A percentile compares a stretch with the other conserved stretches of the same genome.
These are phyloP conservation scores for Clathrospora elynae DNA, from an alignment of 2,329 filamentous ascomycete species.

Conservation along the genomic window DNA sequence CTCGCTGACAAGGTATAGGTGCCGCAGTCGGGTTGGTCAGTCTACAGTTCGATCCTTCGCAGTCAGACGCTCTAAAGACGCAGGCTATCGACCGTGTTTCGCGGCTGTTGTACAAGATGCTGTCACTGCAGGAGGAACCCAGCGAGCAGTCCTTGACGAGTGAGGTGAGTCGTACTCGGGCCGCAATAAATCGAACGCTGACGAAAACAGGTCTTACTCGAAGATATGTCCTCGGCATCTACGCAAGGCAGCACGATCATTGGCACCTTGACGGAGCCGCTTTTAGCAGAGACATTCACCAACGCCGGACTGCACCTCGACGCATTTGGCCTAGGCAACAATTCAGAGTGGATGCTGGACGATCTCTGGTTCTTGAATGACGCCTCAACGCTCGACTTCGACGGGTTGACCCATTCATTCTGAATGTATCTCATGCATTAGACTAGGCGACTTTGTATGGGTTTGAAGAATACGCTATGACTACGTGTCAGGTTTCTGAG, in stretches of 20 bases:
- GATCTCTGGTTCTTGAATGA: conserved; percentile 28
- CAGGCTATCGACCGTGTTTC: conserved; percentile 30
- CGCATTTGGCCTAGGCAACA: conserved; percentile 13
- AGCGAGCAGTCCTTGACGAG: conserved; percentile 14
- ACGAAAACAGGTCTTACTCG: conserved; percentile 6
- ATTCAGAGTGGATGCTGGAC: conserved; percentile 25
- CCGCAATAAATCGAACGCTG: neutral
- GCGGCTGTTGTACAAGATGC: conserved; percentile 24
- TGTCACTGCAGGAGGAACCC: conserved; percentile 26
- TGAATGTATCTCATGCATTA: too few species aligned
- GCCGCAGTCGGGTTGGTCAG: conserved; percentile 41
- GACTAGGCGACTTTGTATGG: too few species aligned
- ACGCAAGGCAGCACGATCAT: conserved; percentile 1
- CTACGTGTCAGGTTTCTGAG: too few species aligned
- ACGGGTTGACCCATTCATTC: too few species aligned
- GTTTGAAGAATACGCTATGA: too few species aligned
- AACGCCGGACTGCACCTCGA: conserved; percentile 16
- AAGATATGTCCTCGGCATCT: neutral
- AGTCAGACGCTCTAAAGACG: conserved; percentile 25
- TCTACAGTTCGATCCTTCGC: conserved; percentile 27
- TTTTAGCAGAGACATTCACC: conserved; percentile 3
- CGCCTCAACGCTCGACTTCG: too few species aligned
- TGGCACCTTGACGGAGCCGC: neutral
- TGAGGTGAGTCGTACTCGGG: conserved; percentile 14
- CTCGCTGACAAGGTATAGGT: conserved; percentile 22